Evolutionary conservation across 495 filamentous ascomycete species (phyloP).

Genomic region (Talaromyces ruber): DNA sequence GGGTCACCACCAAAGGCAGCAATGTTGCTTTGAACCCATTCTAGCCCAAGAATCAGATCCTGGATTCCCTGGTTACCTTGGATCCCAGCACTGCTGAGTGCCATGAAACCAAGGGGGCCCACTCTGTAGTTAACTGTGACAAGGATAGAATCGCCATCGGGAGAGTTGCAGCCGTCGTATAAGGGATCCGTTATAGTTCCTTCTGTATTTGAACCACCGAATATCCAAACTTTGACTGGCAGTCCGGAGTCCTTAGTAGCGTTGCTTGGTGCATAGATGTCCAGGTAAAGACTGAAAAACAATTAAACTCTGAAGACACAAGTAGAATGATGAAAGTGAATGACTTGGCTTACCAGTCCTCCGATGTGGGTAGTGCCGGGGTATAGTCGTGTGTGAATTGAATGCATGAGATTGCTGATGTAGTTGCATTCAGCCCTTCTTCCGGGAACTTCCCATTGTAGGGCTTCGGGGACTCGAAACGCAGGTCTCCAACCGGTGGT

Average conservation of each 20-base stretch:
- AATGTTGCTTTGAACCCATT: constrained; percentile 25
- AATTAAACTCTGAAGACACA: not conserved
- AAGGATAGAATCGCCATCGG: constrained; percentile 23
- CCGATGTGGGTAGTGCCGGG: constrained; percentile 13
- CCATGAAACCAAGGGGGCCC: constrained; percentile 24
- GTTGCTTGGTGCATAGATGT: constrained; percentile 44
- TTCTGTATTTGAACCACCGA: constrained; percentile 21
- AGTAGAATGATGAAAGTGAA: not conserved
- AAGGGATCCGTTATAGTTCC: constrained; percentile 20
- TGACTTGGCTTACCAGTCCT: constrained; percentile 19
- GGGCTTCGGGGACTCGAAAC: constrained; percentile 16
- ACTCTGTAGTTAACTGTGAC: constrained; percentile 33
- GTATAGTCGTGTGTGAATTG: constrained; percentile 21
- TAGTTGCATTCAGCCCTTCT: constrained; percentile 12
- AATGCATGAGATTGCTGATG: constrained; percentile 16
- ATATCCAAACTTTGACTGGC: constrained; percentile 35
- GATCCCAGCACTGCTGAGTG: constrained; percentile 16
- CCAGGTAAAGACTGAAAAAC: constrained; percentile 22
- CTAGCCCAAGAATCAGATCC: constrained; percentile 18
- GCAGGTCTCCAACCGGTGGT: constrained; percentile 14
- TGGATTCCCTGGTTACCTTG: constrained; percentile 20
- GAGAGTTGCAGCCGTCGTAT: constrained; percentile 32
- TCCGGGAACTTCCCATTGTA: constrained; percentile 8
- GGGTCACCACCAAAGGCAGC: constrained; percentile 24
- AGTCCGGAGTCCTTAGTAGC: constrained; percentile 26